These are phyloP conservation scores for Gentiana dahurica DNA, from an alignment of 257 asterid species.

Conservation along the genomic window DNA sequence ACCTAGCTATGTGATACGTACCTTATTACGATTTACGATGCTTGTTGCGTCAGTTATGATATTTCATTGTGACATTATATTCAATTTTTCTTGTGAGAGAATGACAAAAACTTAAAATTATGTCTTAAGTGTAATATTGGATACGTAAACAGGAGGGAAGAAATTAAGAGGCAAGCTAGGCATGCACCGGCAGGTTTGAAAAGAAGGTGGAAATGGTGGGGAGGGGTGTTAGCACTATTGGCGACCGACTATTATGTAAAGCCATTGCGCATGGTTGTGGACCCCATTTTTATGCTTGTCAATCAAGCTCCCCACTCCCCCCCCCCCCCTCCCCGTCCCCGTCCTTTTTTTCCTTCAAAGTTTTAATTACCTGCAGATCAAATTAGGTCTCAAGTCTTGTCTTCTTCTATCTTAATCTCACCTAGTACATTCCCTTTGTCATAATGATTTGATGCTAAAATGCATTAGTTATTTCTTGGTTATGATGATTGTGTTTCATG, in stretches of 20 bases:
- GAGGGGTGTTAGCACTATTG: slow-evolving; percentile 53
- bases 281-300: background rate
- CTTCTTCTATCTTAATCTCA: too few species aligned
- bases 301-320: too few species aligned
- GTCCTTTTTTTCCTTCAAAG: too few species aligned
- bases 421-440: too few species aligned
- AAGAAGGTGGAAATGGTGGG: slow-evolving; percentile 18
- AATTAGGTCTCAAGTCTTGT: too few species aligned
- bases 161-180: background rate
- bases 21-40: background rate
- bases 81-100: background rate
- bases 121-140: background rate
- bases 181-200: slow-evolving; percentile 15
- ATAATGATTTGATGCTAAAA: too few species aligned
- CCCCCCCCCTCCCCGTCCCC: too few species aligned
- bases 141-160: background rate
- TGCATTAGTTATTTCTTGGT: too few species aligned
- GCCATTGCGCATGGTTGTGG: slow-evolving; percentile 34
- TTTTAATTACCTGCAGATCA: too few species aligned
- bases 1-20: too few species aligned
- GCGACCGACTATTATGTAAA: slow-evolving; percentile 35
- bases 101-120: background rate
- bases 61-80: too few species aligned
- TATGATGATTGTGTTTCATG: too few species aligned
- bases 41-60: background rate